Conservation (phyloP, 106 monocot genomes). For the Gastrodia elata region DNA sequence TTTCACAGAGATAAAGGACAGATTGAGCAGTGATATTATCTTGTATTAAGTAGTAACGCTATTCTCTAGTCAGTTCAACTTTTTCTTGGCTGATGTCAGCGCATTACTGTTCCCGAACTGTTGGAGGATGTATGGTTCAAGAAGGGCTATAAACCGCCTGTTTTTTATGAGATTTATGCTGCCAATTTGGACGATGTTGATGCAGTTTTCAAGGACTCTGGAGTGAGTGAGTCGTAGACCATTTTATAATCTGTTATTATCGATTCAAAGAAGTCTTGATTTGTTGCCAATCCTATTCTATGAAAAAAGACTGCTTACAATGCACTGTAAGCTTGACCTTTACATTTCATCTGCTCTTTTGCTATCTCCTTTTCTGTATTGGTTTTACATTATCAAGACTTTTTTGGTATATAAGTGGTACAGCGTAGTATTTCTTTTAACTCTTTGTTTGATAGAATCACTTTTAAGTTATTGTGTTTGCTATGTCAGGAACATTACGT, state of each 20-base stretch:
- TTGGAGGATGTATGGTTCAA: conserved; percentile 69
- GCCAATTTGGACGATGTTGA: conserved; percentile 49
- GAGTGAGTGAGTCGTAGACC: conserved; percentile 17
- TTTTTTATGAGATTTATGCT: conserved; percentile 48
- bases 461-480: background rate
- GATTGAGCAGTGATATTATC: background rate
- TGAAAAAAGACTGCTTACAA: no score
- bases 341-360: no score
- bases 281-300: no score
- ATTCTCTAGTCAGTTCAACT: background rate
- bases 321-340: no score
- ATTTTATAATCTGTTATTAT: background rate
- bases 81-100: conserved; percentile 17
- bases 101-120: conserved; percentile 50
- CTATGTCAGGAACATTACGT: conserved; percentile 58
- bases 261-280: no score
- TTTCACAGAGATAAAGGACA: no score
- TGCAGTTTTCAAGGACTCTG: conserved; percentile 44
- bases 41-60: conserved; percentile 1
- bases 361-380: no score
- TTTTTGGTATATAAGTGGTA: no score
- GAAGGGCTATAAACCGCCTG: conserved; percentile 46
- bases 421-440: no score
- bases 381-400: no score
- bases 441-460: background rate